These are phyloP conservation scores for Trametes sanguinea DNA, from an alignment of 768 basidiomycete genomes.

Conservation along the genomic window DNA sequence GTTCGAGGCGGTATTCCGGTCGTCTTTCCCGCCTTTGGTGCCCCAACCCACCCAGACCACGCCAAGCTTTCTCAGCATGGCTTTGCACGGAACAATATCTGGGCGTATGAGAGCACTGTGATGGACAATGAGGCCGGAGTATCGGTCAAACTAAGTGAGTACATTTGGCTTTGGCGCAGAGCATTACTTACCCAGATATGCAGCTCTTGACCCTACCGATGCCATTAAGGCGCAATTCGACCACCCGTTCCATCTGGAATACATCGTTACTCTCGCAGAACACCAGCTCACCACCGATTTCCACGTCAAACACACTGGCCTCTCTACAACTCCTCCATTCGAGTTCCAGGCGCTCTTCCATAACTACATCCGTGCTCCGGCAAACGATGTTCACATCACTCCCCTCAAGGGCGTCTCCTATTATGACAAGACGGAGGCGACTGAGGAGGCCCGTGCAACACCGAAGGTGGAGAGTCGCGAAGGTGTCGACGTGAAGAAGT, in stretches of 20 bases:
- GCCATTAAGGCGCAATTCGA: slow-evolving; percentile 60
- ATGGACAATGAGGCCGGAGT: slow-evolving; percentile 72
- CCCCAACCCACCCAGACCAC: slow-evolving; percentile 76
- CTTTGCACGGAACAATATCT: slow-evolving; percentile 78
- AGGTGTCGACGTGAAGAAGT: slow-evolving; percentile 63
- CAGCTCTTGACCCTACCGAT: slow-evolving; percentile 66
- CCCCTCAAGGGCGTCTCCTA: slow-evolving; percentile 67
- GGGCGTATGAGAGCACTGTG: slow-evolving; percentile 67
- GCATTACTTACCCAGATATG: background rate
- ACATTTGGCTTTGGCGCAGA: background rate
- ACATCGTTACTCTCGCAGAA: slow-evolving; percentile 77
- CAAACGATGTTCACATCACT: slow-evolving; percentile 57
- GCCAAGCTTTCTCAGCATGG: slow-evolving; percentile 81
- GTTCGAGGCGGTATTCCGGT: slow-evolving; percentile 59
- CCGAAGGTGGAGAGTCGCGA: slow-evolving; percentile 61
- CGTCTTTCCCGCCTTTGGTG: slow-evolving; percentile 89
- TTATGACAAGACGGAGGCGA: slow-evolving; percentile 78
- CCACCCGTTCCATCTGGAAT: slow-evolving; percentile 69
- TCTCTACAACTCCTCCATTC: slow-evolving; percentile 48
- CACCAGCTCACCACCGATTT: slow-evolving; percentile 78
- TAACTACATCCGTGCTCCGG: slow-evolving; percentile 77
- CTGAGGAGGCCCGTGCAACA: slow-evolving; percentile 48
- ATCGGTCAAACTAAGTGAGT: slow-evolving; percentile 76
- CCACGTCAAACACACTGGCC: slow-evolving; percentile 73
- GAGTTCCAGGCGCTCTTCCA: slow-evolving; percentile 95